These are phyloP conservation scores for Meyerozyma carpophila DNA, from an alignment of 1,139 yeast genomes.

Conservation along the genomic window DNA sequence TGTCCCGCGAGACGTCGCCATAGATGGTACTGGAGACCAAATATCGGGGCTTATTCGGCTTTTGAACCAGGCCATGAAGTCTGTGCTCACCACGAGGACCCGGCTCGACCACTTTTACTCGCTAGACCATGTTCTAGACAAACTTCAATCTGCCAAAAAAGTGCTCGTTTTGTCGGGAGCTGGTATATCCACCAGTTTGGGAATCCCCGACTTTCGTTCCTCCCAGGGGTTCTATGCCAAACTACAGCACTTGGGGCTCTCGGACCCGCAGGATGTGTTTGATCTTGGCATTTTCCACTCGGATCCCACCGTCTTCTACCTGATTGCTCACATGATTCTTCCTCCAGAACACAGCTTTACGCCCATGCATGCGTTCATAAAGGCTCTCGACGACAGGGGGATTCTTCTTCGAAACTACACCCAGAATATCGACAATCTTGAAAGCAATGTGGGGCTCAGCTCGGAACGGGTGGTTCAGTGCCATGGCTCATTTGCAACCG, in stretches of 20 bases:
- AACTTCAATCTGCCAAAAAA: conserved; percentile 40
- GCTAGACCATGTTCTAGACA: conserved; percentile 54
- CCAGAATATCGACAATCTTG: conserved; percentile 91
- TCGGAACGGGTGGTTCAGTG: conserved; percentile 79
- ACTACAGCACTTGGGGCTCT: conserved; percentile 59
- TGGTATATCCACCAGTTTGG: conserved; percentile 88
- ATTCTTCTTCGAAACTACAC: conserved; percentile 86
- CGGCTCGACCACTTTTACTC: conserved; percentile 49
- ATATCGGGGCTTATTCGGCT: conserved; percentile 46
- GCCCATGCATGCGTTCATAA: conserved; percentile 84
- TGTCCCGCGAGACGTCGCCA: conserved; percentile 35
- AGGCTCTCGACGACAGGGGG: conserved; percentile 66
- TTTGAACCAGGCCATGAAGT: conserved; percentile 56
- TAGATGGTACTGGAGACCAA: conserved; percentile 19
- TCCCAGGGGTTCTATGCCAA: conserved; percentile 80
- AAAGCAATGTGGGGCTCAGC: conserved; percentile 73
- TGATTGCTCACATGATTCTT: conserved; percentile 80
- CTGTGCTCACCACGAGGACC: conserved; percentile 50
- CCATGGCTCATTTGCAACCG: conserved; percentile 93
- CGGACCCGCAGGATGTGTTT: conserved; percentile 94
- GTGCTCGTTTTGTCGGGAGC: conserved; percentile 90
- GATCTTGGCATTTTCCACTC: conserved; percentile 66
- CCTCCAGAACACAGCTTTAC: conserved; percentile 75
- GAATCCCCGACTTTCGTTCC: conserved; percentile 94
- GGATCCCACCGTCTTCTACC: conserved; percentile 81